Conservation (phyloP, 2,329 filamentous ascomycete genomes). For the Scedosporium aurantiacum region DNA sequence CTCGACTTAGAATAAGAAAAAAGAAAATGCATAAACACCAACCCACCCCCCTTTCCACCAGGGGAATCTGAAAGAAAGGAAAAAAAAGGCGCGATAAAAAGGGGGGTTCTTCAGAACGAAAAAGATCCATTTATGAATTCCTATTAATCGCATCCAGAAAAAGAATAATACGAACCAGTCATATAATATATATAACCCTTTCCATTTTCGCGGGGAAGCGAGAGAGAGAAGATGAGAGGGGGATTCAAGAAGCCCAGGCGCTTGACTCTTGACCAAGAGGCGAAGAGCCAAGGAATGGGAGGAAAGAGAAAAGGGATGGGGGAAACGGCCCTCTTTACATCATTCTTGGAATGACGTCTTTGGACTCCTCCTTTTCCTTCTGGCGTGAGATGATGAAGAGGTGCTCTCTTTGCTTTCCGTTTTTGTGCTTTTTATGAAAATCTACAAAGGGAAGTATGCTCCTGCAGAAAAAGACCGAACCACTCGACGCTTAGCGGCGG, state of each 20-base stretch:
- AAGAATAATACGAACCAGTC: conserved; percentile 43
- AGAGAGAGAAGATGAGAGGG: conserved; percentile 8
- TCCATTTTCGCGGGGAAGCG: conserved; percentile 7
- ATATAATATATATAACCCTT: conserved; percentile 21
- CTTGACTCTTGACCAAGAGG: conserved; percentile 2
- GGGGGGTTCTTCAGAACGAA: conserved; percentile 2
- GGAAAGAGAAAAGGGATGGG: background rate
- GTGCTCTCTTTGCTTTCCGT: background rate
- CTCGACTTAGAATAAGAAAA: background rate
- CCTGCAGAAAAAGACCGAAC: background rate
- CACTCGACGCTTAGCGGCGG: conserved; percentile 4
- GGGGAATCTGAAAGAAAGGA: conserved; percentile 15
- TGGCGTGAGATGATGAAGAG: background rate
- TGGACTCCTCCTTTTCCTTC: background rate
- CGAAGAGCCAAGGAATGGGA: background rate
- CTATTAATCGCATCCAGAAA: conserved; percentile 26
- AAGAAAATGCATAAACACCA: background rate
- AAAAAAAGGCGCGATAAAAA: conserved; percentile 10
- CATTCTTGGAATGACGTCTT: background rate
- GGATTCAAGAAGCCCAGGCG: conserved; percentile 15
- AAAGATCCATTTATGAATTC: conserved; percentile 13
- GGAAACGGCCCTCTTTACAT: background rate
- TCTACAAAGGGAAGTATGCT: conserved; percentile 4
- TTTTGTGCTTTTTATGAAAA: background rate
- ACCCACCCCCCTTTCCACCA: background rate